Evolutionary conservation across 139 green algal species (phyloP).

Genomic region (Monoraphidium neglectum): DNA sequence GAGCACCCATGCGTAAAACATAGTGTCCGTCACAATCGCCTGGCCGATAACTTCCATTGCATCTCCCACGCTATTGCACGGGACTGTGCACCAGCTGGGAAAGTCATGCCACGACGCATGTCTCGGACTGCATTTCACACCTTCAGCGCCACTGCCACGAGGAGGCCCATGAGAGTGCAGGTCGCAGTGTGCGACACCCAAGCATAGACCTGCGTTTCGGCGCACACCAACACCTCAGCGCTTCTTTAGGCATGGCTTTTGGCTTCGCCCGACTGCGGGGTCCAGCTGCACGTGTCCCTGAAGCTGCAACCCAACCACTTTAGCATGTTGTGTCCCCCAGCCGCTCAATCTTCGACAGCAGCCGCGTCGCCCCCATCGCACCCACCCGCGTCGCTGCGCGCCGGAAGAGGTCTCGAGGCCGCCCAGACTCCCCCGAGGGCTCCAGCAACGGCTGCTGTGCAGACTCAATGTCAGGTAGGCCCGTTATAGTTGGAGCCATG

Average conservation of each 20-base stretch:
- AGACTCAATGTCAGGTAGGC: background rate
- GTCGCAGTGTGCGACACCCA: constrained; percentile 33
- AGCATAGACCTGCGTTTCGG: constrained; percentile 15
- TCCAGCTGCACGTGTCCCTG: background rate
- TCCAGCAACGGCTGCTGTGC: constrained; percentile 15
- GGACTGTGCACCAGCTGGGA: too few species aligned
- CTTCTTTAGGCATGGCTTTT: background rate
- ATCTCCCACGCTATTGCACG: too few species aligned
- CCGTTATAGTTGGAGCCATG: too few species aligned
- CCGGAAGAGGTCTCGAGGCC: too few species aligned
- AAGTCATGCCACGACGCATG: too few species aligned
- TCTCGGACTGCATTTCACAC: background rate
- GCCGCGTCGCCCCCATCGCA: too few species aligned
- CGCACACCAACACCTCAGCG: background rate
- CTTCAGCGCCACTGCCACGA: constrained; percentile 20
- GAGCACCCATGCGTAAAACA: too few species aligned
- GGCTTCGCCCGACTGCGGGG: background rate
- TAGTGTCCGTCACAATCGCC: too few species aligned
- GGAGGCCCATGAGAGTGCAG: constrained; percentile 28
- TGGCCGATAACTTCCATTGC: too few species aligned
- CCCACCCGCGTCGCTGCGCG: too few species aligned
- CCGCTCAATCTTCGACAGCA: too few species aligned
- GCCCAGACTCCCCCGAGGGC: background rate
- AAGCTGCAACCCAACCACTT: background rate
- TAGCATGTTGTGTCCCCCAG: background rate